Percentiles rank a stretch among this genome's conserved stretches.
Conservation (phyloP, 805 yeast genomes). For the Zygosaccharomyces lentus region DNA sequence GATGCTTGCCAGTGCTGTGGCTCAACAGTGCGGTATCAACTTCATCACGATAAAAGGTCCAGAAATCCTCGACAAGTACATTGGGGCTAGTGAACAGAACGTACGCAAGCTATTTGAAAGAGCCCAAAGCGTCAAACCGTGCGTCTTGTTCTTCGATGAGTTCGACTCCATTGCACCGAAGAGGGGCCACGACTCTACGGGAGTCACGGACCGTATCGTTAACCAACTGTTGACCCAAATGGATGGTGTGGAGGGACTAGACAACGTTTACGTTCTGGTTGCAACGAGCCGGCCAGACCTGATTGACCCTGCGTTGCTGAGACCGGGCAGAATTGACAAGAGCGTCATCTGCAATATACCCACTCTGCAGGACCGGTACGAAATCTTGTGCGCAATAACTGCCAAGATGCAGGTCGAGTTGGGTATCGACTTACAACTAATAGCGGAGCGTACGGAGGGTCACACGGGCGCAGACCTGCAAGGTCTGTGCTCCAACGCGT, state of each 20-base stretch:
- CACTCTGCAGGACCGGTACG: constrained; percentile 58
- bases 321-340: constrained; percentile 96
- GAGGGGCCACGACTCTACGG: constrained; percentile 96
- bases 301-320: constrained; percentile 86
- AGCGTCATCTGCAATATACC: constrained; percentile 91
- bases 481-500: constrained; percentile 87
- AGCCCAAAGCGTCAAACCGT: constrained; percentile 93
- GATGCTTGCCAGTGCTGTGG: constrained; percentile 85
- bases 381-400: constrained; percentile 46
- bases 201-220: constrained; percentile 96
- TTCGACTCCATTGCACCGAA: constrained; percentile 97
- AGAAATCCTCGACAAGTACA: constrained; percentile 88
- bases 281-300: constrained; percentile 96
- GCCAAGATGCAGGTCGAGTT: constrained; percentile 46
- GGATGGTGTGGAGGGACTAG: constrained; percentile 99
- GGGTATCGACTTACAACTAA: constrained; percentile 46
- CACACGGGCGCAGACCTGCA: constrained; percentile 95
- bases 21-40: constrained; percentile 88
- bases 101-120: constrained; percentile 90
- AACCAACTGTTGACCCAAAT: constrained; percentile 95
- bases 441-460: constrained; percentile 64
- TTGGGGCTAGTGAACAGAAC: constrained; percentile 95
- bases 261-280: constrained; percentile 93
- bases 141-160: constrained; percentile 89
- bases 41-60: constrained; percentile 95